Evolutionary conservation across 139 green algal species (phyloP).

Genomic region (Chlorella sorokiniana): DNA sequence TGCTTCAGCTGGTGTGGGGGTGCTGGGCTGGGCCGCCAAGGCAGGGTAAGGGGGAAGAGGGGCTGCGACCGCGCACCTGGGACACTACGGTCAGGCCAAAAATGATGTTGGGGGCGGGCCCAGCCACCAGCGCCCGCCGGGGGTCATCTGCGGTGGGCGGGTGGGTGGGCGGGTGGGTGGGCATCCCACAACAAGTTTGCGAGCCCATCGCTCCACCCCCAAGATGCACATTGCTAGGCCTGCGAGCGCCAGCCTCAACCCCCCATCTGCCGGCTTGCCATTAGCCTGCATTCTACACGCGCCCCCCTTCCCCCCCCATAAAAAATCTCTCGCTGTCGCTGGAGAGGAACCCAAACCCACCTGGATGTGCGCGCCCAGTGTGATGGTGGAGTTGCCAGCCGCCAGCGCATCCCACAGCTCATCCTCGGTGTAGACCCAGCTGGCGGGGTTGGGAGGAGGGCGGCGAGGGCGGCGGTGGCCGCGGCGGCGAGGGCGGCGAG

Average conservation of each 20-base stretch:
- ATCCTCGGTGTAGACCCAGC: slow-evolving; percentile 44
- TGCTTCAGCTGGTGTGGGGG: too few relatives aligned
- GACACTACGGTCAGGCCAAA: slow-evolving; percentile 21
- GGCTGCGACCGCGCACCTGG: neutral
- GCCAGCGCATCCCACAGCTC: slow-evolving; percentile 44
- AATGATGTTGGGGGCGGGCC: slow-evolving; percentile 36
- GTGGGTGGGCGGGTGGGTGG: neutral
- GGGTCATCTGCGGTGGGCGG: slow-evolving; percentile 12
- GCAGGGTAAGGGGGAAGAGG: too few relatives aligned
- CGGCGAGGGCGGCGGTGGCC: slow-evolving; percentile 33
- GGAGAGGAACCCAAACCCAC: neutral
- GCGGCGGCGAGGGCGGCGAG: slow-evolving; percentile 28
- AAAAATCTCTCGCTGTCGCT: too few relatives aligned
- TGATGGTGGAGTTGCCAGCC: slow-evolving; percentile 33
- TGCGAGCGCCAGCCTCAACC: too few relatives aligned
- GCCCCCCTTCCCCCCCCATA: neutral
- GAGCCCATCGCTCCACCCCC: too few relatives aligned
- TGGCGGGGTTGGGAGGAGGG: slow-evolving; percentile 41
- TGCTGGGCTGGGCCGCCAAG: too few relatives aligned
- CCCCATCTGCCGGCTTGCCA: too few relatives aligned
- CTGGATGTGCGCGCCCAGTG: slow-evolving; percentile 46
- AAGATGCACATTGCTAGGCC: neutral
- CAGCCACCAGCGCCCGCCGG: slow-evolving; percentile 29
- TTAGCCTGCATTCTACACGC: neutral
- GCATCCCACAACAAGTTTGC: too few relatives aligned